Evolutionary conservation across 2,329 filamentous ascomycete genomes (phyloP).

Genomic region (Parastagonospora avenae): DNA sequence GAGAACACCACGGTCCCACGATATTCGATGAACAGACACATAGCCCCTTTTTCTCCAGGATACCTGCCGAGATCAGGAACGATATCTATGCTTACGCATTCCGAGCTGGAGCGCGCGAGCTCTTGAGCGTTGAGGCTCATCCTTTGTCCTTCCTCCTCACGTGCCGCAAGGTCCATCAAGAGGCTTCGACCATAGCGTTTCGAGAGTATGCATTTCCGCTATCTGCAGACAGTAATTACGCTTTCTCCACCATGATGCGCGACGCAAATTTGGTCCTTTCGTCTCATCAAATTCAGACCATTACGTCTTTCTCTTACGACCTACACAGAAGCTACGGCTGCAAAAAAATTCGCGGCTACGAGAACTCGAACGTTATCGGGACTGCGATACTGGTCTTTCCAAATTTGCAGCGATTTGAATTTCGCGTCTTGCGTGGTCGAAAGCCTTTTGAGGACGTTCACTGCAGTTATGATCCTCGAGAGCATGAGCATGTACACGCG

Average conservation of each 20-base stretch:
- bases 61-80: slow-evolving; percentile 13
- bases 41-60: slow-evolving; percentile 4
- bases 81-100: slow-evolving; percentile 13
- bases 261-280: background rate
- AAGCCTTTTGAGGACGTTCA: too few relatives aligned
- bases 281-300: background rate
- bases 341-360: background rate
- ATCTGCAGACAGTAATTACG: background rate
- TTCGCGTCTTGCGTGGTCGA: background rate
- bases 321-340: background rate
- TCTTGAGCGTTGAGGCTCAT: background rate
- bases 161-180: slow-evolving; percentile 9
- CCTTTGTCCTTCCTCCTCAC: slow-evolving; percentile 13
- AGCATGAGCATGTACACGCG: background rate
- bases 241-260: background rate
- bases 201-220: slow-evolving; percentile 6
- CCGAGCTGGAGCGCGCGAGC: background rate
- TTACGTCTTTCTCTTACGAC: slow-evolving; percentile 6
- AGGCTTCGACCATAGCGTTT: slow-evolving; percentile 13
- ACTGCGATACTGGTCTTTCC: slow-evolving; percentile 11
- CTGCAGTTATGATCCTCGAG: background rate
- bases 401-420: background rate
- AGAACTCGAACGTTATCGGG: background rate
- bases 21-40: slow-evolving; percentile 2
- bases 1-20: background rate